These are phyloP conservation scores for Galeopsis tetrahit DNA, from an alignment of 257 asterid species.

Conservation along the genomic window DNA sequence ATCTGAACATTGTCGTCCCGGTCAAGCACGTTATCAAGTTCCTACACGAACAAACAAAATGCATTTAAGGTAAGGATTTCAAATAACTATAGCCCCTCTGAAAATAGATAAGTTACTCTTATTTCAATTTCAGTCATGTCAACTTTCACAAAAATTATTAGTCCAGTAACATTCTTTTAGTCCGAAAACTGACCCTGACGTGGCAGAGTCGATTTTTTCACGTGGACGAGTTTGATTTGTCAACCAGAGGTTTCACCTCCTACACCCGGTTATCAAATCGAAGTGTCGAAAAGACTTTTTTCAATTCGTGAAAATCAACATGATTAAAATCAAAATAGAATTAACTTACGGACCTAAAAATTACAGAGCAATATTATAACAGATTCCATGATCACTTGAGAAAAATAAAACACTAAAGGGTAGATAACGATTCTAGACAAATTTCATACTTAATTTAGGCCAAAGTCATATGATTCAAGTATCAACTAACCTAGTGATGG, in stretches of 20 bases:
- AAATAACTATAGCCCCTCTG: too few species aligned
- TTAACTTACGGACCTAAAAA: too few species aligned
- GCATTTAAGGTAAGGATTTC: too few species aligned
- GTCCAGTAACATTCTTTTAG: background rate
- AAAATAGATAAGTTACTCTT: too few species aligned
- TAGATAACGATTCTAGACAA: background rate
- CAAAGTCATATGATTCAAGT: background rate
- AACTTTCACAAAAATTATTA: too few species aligned
- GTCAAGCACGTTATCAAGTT: too few species aligned
- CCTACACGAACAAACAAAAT: too few species aligned
- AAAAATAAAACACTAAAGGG: background rate
- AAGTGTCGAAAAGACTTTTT: background rate
- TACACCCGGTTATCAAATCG: background rate
- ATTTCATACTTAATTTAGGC: constrained; percentile 2
- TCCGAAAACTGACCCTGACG: background rate
- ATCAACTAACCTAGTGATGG: constrained; percentile 58
- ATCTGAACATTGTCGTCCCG: too few species aligned
- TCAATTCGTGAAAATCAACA: too few species aligned
- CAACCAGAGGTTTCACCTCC: background rate
- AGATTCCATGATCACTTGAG: background rate
- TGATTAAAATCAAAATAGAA: too few species aligned
- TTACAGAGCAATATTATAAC: background rate
- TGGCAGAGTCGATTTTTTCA: background rate
- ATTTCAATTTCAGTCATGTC: background rate
- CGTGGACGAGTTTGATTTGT: background rate